Evolutionary conservation across 2,329 filamentous ascomycete genomes (phyloP), one percentile per base, ranked within the genome.

Genomic region (Lasiodiplodia sp.): DNA sequence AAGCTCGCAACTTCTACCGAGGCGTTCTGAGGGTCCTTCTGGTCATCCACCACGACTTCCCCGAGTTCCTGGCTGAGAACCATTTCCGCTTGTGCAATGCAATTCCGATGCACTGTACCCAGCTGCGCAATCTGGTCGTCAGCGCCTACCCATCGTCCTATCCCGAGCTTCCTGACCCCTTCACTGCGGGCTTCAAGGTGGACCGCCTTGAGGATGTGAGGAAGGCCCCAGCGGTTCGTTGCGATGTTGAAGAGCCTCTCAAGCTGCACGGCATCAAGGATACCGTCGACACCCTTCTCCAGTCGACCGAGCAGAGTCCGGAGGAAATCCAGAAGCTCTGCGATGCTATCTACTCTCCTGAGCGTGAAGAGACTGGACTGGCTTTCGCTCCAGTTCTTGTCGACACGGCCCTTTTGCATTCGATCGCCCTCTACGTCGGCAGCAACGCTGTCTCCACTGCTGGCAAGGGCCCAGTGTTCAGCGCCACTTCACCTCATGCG

Each of bases 31-130:
- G 96, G 76, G 87, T 97, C 69, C 83, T 98, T 67, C 83, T 97
- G 40, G 87, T 97, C 65, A 83, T 99, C 66, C 92, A 97, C 73
- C 96, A 98, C 76, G 96, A 99, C 79, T 98, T 93, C 80, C 92
- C 95, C 0, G 94, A 97, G 68, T 99, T 97, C 79, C 83, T 99
- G 52, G 91, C 92, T 6, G 92, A 94, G 73, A 93, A 97, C 78
- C 92, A 97, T 76, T 89, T 92, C 72, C 88, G 89, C 72, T 88
- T 99, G 65, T 94, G 91, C 81, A 90, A 92, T 73, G 89, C 88
- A 75, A 91, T 98, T 69, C 92, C 94, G 1, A 88, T 90, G 63
- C 91, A 96, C 75, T 96, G 93, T 80, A 90, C 91, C 18, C 96
- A 98, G 79, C 85, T 97, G 65, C 89, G 94, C 72, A 97, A 98